Evolutionary conservation across 495 filamentous ascomycete genomes (phyloP), one percentile per base, ranked within the genome.

Genomic region (Aspergillus sclerotiicarbonarius): DNA sequence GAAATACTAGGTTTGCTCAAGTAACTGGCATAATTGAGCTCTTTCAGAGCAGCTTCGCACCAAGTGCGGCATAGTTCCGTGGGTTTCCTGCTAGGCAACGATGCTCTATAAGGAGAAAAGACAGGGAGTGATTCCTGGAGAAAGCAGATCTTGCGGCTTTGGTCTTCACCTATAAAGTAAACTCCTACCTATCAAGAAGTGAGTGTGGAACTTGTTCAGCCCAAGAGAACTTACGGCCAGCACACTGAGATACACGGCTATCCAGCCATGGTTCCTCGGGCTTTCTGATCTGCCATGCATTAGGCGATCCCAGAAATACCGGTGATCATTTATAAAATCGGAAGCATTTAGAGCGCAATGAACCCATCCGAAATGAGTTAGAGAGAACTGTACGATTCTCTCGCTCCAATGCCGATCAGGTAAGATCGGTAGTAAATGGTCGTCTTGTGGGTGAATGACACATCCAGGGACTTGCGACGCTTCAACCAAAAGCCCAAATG

Each of bases 201-300:
- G 12, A 47, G 44, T 47, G 1, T 47, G 8, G 20, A 31, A 8
- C 19, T 8, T 25, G 5, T 21, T n/a, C 10, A 49, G 15, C 46
- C 10, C 20, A 15, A 15, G 8, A 20, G 2, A 31, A 32, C 52
- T 10, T 31, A 54, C 52, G 12, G 52, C 25, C 8, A 54, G 39
- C 19, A 54, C 35, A 19, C 35, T 44, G 13, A 43, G 21, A 54
- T 54, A 54, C n/a, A 54, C 39, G 6, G 39, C 52, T 16, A 45
- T 54, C 52, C 52, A 54, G 21, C 13, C 16, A 31, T 54, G 52
- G 13, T 45, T 18, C 16, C 20, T 45, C 15, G 21, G 25, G 9
- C 21, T 31, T 32, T 21, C 19, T 19, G n/a, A 7, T 18, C 20
- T 7, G 3, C 35, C 12, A 41, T 30, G 3, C 10, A 16, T 29